These are phyloP conservation scores for Curvularia hawaiiensis DNA, from an alignment of 2,329 filamentous ascomycete genomes.

Conservation along the genomic window DNA sequence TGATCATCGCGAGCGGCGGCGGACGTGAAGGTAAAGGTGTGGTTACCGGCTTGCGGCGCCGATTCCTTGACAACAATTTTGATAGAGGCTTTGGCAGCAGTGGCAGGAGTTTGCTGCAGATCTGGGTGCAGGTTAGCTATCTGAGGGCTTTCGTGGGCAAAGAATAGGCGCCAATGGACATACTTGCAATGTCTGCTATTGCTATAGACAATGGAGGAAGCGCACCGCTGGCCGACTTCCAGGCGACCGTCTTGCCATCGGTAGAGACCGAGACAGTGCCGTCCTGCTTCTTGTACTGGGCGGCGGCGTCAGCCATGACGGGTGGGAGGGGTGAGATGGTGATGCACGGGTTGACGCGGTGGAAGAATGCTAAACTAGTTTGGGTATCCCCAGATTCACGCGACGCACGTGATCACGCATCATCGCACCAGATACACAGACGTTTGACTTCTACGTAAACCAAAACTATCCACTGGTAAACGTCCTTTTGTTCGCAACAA, in stretches of 20 bases:
- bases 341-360: constrained; percentile 11
- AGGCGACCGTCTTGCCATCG: constrained; percentile 77
- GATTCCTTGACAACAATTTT: constrained; percentile 81
- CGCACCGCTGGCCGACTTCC: constrained; percentile 72
- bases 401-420: constrained; percentile 19
- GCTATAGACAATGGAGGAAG: constrained; percentile 70
- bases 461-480: too few relatives aligned
- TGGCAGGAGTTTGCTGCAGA: constrained; percentile 91
- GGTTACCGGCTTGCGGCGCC: constrained; percentile 66
- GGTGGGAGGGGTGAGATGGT: constrained; percentile 12
- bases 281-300: constrained; percentile 92
- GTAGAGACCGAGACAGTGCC: constrained; percentile 77
- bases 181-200: constrained; percentile 82
- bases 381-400: constrained; percentile 22
- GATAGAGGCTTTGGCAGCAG: constrained; percentile 87
- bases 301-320: constrained; percentile 46
- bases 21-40: constrained; percentile 91
- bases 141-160: constrained; percentile 6
- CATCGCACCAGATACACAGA: background rate
- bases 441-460: too few relatives aligned
- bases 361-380: constrained; percentile 14
- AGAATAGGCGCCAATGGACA: constrained; percentile 36
- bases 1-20: constrained; percentile 80
- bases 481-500: too few relatives aligned
- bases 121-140: constrained; percentile 58